Conservation (phyloP, 1,139 yeast species). For the Kurtzmaniella quercitrusa region DNA sequence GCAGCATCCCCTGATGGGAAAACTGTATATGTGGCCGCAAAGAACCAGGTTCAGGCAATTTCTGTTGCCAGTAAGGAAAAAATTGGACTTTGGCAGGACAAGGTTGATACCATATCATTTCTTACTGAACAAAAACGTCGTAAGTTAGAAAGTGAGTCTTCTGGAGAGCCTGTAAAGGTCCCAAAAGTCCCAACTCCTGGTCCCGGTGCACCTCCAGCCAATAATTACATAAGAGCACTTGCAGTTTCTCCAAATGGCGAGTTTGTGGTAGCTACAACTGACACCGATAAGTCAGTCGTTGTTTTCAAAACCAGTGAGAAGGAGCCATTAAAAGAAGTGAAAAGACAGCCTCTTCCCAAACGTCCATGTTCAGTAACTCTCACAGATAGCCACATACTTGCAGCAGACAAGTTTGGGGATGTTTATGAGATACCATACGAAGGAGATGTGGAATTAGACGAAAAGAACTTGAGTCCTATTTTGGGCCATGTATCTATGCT, state of each 20-base stretch:
- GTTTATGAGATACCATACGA: conserved; percentile 60
- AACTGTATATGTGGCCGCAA: conserved; percentile 51
- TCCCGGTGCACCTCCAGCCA: conserved; percentile 62
- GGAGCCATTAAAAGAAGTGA: conserved; percentile 47
- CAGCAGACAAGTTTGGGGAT: conserved; percentile 98
- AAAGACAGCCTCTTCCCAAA: conserved; percentile 80
- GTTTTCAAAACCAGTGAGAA: conserved; percentile 46
- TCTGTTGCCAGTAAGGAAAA: conserved; percentile 30
- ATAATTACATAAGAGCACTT: conserved; percentile 62
- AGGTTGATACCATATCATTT: conserved; percentile 37
- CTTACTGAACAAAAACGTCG: conserved; percentile 44
- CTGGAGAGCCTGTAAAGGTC: conserved; percentile 23
- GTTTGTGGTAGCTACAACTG: conserved; percentile 66
- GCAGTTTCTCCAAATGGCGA: conserved; percentile 44
- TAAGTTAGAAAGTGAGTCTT: conserved; percentile 26
- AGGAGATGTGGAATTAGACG: conserved; percentile 25
- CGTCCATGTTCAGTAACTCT: conserved; percentile 83
- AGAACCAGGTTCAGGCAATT: conserved; percentile 54
- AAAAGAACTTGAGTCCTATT: conserved; percentile 54
- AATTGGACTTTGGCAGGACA: conserved; percentile 59
- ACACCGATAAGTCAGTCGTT: conserved; percentile 78
- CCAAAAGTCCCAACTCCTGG: conserved; percentile 63
- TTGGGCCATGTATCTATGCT: conserved; percentile 97
- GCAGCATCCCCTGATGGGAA: conserved; percentile 39
- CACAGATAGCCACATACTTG: conserved; percentile 50